Evolutionary conservation across 345 rosid species (phyloP), one percentile per base, ranked within the genome.

Genomic region (Linum lewisii): DNA sequence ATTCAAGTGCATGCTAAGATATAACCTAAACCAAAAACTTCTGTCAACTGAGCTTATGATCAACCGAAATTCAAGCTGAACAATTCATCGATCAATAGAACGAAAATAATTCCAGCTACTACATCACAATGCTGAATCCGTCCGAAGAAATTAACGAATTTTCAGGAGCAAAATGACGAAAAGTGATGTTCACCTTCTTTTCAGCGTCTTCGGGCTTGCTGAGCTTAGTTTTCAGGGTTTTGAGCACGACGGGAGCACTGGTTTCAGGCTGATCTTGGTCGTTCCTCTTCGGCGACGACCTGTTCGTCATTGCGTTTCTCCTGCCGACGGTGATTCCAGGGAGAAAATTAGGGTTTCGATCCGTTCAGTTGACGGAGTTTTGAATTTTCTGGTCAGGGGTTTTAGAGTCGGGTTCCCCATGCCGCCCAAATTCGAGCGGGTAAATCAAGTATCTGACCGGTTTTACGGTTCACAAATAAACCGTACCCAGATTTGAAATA

Each of bases 131-230:
- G 5, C 26, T 54, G n/a, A 29, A 20, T 8, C 32, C 19, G 42
- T 60, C 24, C 6, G 9, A 54, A 63, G n/a, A 67, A 63, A 38
- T n/a, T 58, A 42, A 25, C 21, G 62, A 47, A 29, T 14, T 0
- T 11, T 29, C 11, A 18, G 64, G 76, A 71, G 63, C 55, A 23
- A 20, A 7, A 21, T 14, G 45, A 57, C 20, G 24, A 45, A 62
- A 60, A 49, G 44, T n/a, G 34, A 29, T 29, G 34, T 8, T 8
- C 65, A 70, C 81, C 81, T 74, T 74, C 71, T 68, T 77, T 58
- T 77, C 79, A 29, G 53, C 7, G 23, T 83, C 88, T 22, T 83
- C 87, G 18, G 82, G 44, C 78, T 81, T 83, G 70, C 62, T 76
- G 82, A 81, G 81, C 63, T 78, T 79, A 55, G 66, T 68, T 57